Evolutionary conservation across 306 rosid species (phyloP), one percentile per base, ranked within the genome.

Genomic region (Benincasa hispida): DNA sequence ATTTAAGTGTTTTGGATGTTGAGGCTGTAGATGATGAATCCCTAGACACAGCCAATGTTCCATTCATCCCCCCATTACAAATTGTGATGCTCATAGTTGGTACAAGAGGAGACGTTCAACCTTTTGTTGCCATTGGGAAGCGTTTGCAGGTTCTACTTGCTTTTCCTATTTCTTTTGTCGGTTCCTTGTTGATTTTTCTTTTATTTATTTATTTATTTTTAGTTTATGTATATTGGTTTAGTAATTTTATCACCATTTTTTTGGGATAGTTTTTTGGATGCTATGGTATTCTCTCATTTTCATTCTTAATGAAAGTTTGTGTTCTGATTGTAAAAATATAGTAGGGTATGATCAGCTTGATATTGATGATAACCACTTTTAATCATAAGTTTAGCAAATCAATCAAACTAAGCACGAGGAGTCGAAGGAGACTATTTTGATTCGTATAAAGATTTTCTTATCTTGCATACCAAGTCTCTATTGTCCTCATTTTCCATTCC

Each of bases 71-170:
- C 48, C 96, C 91, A 1, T 79, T 85, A 82, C 91, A 91, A 83
- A 90, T 94, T 86, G 97, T 85, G 67, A 91, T 94, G 91, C 95
- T 94, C 81, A 90, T 94, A 82, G 98, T 91, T 37, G 98, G 97
- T 35, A 94, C 97, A 51, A 84, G 88, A 70, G 97, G 98, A 82
- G 98, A 94, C 83, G 96, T 94, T 42, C 98, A 94, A 50, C 97
- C 98, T 58, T 94, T 94, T 84, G 83, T 89, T 84, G 96, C 98
- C 77, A 91, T 94, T 47, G 98, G 96, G 76, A 91, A 87, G 69
- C 88, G 85, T 79, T 87, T 94, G 78, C 96, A 94, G 97, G 96
- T 94, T 55, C 80, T 80, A 14, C 28, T 25, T 28, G 56, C 77
- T 83, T 80, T 79, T 8, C 10, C 63, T 76, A 39, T 42, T 32